phyloP scores from a whole-genome alignment of 202 grass and related monocot genomes.

The Elaeis oleifera region DNA sequence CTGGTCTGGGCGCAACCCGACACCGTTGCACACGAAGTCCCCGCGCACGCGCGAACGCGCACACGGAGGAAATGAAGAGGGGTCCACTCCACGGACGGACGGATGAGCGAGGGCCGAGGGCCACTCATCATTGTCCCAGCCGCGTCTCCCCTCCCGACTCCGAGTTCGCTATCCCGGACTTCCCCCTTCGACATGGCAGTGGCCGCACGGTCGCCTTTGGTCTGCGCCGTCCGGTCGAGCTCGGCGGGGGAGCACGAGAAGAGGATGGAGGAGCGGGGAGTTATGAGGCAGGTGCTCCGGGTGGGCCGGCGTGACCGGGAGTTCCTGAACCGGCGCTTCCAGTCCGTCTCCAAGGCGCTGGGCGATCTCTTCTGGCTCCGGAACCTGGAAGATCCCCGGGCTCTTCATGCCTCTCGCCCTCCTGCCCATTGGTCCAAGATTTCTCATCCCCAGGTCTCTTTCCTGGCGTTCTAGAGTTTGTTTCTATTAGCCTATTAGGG shows the following conservation, averaged over 20 bases:
- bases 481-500: too few relatives aligned
- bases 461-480: too few relatives aligned
- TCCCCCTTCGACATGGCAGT: background rate
- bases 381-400: constrained; percentile 56
- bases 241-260: background rate
- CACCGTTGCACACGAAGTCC: too few relatives aligned
- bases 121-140: too few relatives aligned
- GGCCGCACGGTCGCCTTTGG: background rate
- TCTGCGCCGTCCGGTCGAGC: background rate
- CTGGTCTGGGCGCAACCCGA: too few relatives aligned
- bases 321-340: constrained; percentile 43
- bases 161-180: too few relatives aligned
- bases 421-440: constrained; percentile 11
- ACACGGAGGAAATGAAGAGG: too few relatives aligned
- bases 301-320: constrained; percentile 52
- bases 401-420: constrained; percentile 3
- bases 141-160: too few relatives aligned
- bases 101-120: too few relatives aligned
- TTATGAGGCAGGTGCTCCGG: constrained; percentile 44
- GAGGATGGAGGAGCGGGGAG: constrained; percentile 6
- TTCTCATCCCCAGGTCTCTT: constrained; percentile 27
- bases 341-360: constrained; percentile 28
- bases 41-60: too few relatives aligned
- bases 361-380: constrained; percentile 56
- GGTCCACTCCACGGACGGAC: too few relatives aligned